phyloP scores from a whole-genome alignment of 345 rosid genomes.

The Sisymbrium irio region DNA sequence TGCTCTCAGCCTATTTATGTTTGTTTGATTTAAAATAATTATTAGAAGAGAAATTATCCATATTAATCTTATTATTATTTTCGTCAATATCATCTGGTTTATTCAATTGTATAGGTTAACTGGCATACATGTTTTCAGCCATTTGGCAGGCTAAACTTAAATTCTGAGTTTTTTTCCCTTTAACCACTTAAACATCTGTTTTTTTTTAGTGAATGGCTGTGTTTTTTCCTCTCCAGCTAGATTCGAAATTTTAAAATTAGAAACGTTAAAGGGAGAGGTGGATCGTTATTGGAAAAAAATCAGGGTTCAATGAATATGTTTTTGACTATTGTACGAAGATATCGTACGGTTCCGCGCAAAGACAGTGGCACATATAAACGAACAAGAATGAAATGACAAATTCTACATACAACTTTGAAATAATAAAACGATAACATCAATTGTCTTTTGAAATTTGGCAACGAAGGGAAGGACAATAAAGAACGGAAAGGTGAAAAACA shows the following conservation, averaged over 20 bases:
- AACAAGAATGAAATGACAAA: slow-evolving; percentile 13
- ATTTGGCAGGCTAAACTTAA: neutral
- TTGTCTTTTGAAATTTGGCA: slow-evolving; percentile 29
- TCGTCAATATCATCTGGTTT: neutral
- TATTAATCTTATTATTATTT: neutral
- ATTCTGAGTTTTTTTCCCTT: neutral
- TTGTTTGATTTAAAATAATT: neutral
- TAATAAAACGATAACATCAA: slow-evolving; percentile 20
- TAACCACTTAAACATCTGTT: neutral
- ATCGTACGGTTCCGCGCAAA: slow-evolving; percentile 29
- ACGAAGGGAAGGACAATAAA: slow-evolving; percentile 18
- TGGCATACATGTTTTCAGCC: neutral
- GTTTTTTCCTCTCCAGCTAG: neutral
- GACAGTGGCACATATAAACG: slow-evolving; percentile 10
- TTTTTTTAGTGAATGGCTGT: neutral
- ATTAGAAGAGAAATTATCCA: neutral
- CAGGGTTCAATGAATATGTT: slow-evolving; percentile 26
- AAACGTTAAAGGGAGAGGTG: neutral
- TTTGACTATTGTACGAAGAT: slow-evolving; percentile 24
- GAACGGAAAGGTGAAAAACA: slow-evolving; percentile 25
- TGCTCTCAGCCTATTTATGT: neutral
- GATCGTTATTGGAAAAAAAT: slow-evolving; percentile 6
- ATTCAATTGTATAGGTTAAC: neutral
- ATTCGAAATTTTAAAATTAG: slow-evolving; percentile 8
- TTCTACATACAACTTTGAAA: slow-evolving; percentile 9